phyloP scores from a whole-genome alignment of 2,329 filamentous ascomycete genomes.

The Botryotinia calthae region DNA sequence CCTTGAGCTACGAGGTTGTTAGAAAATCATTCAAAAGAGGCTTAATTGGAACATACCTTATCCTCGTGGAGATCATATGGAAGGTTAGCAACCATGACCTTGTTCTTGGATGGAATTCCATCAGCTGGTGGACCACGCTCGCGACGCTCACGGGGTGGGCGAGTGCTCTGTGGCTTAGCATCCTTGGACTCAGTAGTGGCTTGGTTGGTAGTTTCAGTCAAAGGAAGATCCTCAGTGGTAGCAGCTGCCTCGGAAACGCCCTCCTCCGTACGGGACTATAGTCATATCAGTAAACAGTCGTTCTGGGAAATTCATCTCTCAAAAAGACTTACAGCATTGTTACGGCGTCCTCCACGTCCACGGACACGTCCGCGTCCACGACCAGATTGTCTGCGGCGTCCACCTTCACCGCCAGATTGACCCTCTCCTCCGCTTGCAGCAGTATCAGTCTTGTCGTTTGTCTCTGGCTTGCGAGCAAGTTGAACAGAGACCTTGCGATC shows the following conservation, averaged over 20 bases:
- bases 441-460: conserved; percentile 72
- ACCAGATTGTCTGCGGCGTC: conserved; percentile 60
- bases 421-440: conserved; percentile 71
- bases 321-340: conserved; percentile 54
- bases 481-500: conserved; percentile 99
- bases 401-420: conserved; percentile 61
- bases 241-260: conserved; percentile 50
- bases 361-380: conserved; percentile 65
- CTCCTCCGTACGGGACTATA: conserved; percentile 36
- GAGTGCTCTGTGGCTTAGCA: conserved; percentile 42
- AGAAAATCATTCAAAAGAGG: neutral
- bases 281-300: conserved; percentile 24
- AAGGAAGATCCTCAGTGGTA: conserved; percentile 54
- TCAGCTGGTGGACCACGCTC: conserved; percentile 96
- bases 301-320: neutral
- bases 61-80: conserved; percentile 98
- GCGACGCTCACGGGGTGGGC: conserved; percentile 59
- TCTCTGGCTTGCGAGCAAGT: conserved; percentile 95
- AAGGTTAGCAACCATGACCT: conserved; percentile 99
- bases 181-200: conserved; percentile 48
- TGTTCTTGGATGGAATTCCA: conserved; percentile 97
- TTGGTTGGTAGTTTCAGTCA: conserved; percentile 61
- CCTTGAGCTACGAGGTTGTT: conserved; percentile 70
- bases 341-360: conserved; percentile 65
- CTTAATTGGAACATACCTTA: conserved; percentile 61